Conservation (phyloP, 1,284 basidiomycete species). For the Pulveroboletus ridleyi region DNA sequence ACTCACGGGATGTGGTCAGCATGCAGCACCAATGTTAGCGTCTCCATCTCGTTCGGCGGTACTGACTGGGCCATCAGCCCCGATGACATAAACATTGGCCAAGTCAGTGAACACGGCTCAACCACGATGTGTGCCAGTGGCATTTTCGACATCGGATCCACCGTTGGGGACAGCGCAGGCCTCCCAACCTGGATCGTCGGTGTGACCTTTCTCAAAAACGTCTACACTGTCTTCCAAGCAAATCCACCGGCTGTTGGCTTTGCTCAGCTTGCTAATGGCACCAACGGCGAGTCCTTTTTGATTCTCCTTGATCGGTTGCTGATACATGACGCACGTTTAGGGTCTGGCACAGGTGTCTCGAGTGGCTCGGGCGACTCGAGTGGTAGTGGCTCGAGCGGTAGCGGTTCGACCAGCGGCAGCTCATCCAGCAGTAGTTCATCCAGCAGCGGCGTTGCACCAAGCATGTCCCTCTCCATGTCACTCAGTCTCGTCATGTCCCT, state of each 20-base stretch:
- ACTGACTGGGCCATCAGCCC: conserved; percentile 72
- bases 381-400: no score
- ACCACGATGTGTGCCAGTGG: conserved; percentile 61
- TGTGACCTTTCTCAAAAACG: conserved; percentile 73
- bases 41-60: conserved; percentile 79
- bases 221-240: conserved; percentile 56
- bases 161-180: conserved; percentile 35
- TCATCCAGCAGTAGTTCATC: no score
- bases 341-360: neutral
- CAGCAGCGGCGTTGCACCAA: no score
- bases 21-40: conserved; percentile 54
- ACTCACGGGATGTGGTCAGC: conserved; percentile 45
- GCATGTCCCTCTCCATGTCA: no score
- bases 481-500: no score
- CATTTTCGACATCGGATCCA: conserved; percentile 57
- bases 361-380: neutral
- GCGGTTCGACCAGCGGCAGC: neutral
- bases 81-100: conserved; percentile 82
- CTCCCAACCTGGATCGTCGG: conserved; percentile 66
- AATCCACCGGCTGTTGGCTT: conserved; percentile 57
- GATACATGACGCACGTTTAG: neutral
- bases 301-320: neutral
- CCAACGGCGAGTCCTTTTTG: conserved; percentile 15
- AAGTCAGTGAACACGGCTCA: conserved; percentile 33
- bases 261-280: conserved; percentile 41